Evolutionary conservation across 2,329 filamentous ascomycete genomes (phyloP).

Genomic region (Verticillium albo-atrum): DNA sequence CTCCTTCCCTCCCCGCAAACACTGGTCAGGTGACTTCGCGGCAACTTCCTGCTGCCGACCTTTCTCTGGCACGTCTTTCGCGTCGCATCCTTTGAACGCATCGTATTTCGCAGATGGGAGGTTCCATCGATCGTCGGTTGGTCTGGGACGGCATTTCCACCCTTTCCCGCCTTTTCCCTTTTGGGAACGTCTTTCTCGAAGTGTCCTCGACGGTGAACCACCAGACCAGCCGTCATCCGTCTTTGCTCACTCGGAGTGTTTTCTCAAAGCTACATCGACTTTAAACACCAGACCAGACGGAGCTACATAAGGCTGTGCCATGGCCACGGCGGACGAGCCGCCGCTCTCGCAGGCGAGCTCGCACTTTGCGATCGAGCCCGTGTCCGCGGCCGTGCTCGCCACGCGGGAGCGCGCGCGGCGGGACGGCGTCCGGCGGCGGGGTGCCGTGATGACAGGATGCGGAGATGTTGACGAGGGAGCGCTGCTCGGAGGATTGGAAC

Average conservation of each 20-base stretch:
- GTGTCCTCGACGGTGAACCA: too few species aligned
- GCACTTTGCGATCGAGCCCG: conserved; percentile 35
- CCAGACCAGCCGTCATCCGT: too few species aligned
- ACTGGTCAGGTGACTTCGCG: neutral
- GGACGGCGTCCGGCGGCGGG: conserved; percentile 21
- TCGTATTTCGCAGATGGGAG: too few species aligned
- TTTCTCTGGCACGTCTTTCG: neutral
- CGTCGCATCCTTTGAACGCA: neutral
- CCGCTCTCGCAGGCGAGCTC: conserved; percentile 29
- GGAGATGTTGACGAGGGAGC: conserved; percentile 42
- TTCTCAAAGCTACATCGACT: too few species aligned
- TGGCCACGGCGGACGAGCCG: neutral
- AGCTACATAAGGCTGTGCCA: neutral
- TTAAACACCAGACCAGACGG: too few species aligned
- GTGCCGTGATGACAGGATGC: conserved; percentile 37
- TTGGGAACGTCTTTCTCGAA: too few species aligned
- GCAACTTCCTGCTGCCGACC: neutral
- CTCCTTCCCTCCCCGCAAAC: neutral
- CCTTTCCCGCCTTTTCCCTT: too few species aligned
- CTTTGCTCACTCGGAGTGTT: too few species aligned
- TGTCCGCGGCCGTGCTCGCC: conserved; percentile 38
- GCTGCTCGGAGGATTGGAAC: conserved; percentile 41
- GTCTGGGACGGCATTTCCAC: too few species aligned
- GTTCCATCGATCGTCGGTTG: too few species aligned
- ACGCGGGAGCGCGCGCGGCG: conserved; percentile 31